phyloP scores from a whole-genome alignment of 208 protist species.

The Trichomonas vaginalis region DNA sequence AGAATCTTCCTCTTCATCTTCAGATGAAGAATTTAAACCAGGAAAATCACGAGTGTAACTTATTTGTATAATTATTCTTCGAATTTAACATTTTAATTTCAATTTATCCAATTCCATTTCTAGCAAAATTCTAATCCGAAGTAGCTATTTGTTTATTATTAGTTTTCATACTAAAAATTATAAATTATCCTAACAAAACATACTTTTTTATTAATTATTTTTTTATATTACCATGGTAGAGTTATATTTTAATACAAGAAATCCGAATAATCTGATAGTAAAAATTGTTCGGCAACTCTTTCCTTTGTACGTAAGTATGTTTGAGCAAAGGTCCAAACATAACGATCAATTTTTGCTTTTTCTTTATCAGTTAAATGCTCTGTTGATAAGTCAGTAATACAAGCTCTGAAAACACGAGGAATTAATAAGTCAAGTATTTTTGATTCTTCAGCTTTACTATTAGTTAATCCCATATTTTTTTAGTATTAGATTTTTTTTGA shows the following conservation, averaged over 20 bases:
- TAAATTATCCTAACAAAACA: too few relatives aligned
- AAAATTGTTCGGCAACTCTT: neutral
- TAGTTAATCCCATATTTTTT: neutral
- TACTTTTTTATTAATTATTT: neutral
- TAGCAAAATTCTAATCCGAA: too few relatives aligned
- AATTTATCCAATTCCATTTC: too few relatives aligned
- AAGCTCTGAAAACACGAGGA: neutral
- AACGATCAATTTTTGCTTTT: neutral
- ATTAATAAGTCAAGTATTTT: neutral
- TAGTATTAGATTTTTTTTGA: too few relatives aligned
- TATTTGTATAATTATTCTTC: too few relatives aligned
- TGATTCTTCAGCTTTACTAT: neutral
- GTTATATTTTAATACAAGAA: neutral
- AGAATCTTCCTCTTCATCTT: neutral
- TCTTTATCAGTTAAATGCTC: neutral
- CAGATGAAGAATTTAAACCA: neutral
- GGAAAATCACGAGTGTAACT: neutral
- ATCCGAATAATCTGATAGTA: conserved; percentile 1
- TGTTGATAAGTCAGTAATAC: neutral
- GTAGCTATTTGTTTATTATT: too few relatives aligned
- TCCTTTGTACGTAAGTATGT: neutral
- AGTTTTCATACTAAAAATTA: too few relatives aligned
- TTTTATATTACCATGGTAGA: neutral
- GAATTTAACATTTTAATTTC: too few relatives aligned
- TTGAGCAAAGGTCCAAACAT: neutral